Conservation (phyloP, 805 yeast species). For the Ogataea allantospora region DNA sequence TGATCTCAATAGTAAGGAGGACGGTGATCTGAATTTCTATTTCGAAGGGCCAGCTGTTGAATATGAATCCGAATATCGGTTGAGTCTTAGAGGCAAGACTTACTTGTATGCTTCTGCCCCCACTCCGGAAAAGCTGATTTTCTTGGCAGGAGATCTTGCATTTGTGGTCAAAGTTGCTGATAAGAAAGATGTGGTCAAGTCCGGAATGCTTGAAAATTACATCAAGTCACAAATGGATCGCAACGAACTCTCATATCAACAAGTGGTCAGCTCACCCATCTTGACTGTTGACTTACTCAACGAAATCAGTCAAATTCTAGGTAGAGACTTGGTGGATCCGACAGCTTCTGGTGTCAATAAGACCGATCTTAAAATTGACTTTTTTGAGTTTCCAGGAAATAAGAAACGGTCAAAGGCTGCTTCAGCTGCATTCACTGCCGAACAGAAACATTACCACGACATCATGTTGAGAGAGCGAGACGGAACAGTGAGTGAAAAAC, state of each 20-base stretch:
- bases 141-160: slow-evolving; percentile 41
- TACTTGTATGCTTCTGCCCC: slow-evolving; percentile 44
- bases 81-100: slow-evolving; percentile 40
- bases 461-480: slow-evolving; percentile 30
- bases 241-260: slow-evolving; percentile 23
- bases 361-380: slow-evolving; percentile 20
- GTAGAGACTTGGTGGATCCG: slow-evolving; percentile 31
- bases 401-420: slow-evolving; percentile 32
- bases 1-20: slow-evolving; percentile 25
- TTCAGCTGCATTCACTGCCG: slow-evolving; percentile 31
- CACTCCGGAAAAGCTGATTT: slow-evolving; percentile 43
- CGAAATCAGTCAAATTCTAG: slow-evolving; percentile 29
- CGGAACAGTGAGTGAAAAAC: slow-evolving; percentile 35
- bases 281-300: slow-evolving; percentile 25
- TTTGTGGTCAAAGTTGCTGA: slow-evolving; percentile 37
- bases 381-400: slow-evolving; percentile 30
- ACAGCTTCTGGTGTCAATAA: slow-evolving; percentile 19
- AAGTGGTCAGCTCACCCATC: slow-evolving; percentile 34
- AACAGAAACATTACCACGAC: slow-evolving; percentile 34
- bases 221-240: slow-evolving; percentile 31
- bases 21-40: slow-evolving; percentile 24
- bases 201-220: slow-evolving; percentile 36
- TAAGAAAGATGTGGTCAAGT: slow-evolving; percentile 31
- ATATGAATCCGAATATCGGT: slow-evolving; percentile 38
- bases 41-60: slow-evolving; percentile 30